A percentile compares a stretch with the other conserved stretches of the same genome.
phyloP scores from a whole-genome alignment of 306 rosid genomes.

The Cicer pinnatifidum region DNA sequence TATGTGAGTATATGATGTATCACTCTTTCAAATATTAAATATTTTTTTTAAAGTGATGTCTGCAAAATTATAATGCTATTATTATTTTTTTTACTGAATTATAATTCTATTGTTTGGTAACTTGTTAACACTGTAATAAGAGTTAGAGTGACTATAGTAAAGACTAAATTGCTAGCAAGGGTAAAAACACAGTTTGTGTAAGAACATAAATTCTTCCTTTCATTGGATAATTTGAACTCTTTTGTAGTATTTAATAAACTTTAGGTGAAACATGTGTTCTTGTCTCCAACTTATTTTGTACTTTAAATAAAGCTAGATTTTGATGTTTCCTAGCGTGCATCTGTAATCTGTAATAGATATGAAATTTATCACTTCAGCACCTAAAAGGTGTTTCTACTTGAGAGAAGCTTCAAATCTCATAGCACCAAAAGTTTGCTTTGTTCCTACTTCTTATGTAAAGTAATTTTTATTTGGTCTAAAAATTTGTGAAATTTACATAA shows the following conservation, averaged over 20 bases:
- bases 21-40: no score
- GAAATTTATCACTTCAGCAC: conserved; percentile 41
- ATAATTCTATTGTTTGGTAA: not conserved
- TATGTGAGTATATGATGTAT: no score
- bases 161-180: no score
- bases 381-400: conserved; percentile 34
- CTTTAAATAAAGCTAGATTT: conserved; percentile 42
- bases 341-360: conserved; percentile 26
- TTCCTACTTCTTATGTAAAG: not conserved
- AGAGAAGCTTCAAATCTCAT: conserved; percentile 31
- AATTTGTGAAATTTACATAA: conserved; percentile 31
- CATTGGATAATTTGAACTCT: conserved; percentile 32
- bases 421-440: no score
- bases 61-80: no score
- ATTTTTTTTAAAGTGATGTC: no score
- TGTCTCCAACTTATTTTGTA: conserved; percentile 46
- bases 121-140: not conserved
- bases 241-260: conserved; percentile 40
- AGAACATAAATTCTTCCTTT: conserved; percentile 20
- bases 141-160: no score
- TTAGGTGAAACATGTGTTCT: conserved; percentile 46
- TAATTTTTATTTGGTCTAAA: not conserved
- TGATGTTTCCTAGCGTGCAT: conserved; percentile 49
- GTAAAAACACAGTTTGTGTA: conserved; percentile 19
- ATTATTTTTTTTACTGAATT: not conserved